Base-by-base conservation (phyloP, 345 rosid genomes). In the Pugionium cornutum region DNA sequence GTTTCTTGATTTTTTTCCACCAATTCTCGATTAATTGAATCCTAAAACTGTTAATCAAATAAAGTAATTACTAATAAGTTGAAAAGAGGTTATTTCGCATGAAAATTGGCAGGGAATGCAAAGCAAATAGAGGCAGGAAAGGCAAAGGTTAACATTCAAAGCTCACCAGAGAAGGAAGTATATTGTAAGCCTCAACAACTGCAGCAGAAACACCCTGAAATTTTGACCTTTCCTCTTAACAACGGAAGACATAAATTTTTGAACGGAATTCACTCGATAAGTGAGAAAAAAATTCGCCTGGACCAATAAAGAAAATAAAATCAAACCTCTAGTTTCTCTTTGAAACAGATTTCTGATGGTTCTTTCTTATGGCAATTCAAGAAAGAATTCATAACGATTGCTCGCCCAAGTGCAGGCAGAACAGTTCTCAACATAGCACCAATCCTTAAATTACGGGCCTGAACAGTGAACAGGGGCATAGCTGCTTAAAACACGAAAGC, bases 351-450 rank as follows among this genome's bases (percentile, higher is more conserved):
- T 56, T 81, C 83, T 35, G 75, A 36, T 37, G 43, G 64, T 53
- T 68, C 82, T 77, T 76, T 84, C 40, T 65, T 58, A 48, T 58
- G 56, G 51, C 69, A 72, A 33, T 50, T 58, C 59, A 48, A 40
- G 62, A 65, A 76, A 27, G 81, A 84, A 85, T 89, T 79, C 83
- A 84, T 75, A 25, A 80, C 87, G 41, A 91, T 67, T 54, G 96
- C 96, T 77, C 83, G 88, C 66, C 96, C 98, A 47, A 91, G 62
- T 63, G 98, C 95, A 67, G 98, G 98, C 42, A 91, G 81, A 73
- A 91, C 63, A 44, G 96, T 87, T 76, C 81, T 85, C 85, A 91
- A 82, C 98, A 89, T 83, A 65, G 98, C 98, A 56, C 95, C 96
- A 80, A 89, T 91, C 60, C 96, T 81, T 62, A 91, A 74, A 79